Base-by-base conservation (phyloP, 2,329 filamentous ascomycete species). In the Ceratocystis albifundus region DNA sequence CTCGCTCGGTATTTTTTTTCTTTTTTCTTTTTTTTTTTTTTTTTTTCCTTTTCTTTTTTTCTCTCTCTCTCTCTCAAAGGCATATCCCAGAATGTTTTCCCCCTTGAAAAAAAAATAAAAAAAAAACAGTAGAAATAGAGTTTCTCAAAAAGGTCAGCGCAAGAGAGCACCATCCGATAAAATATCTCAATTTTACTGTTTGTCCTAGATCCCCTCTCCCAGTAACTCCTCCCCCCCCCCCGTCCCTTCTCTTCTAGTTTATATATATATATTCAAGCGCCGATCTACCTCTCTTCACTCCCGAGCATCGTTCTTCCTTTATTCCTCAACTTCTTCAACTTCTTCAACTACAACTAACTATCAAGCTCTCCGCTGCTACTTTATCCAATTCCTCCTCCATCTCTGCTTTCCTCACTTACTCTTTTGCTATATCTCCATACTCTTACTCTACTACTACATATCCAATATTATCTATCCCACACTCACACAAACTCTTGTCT, bases 191-290 rank as follows among this genome's bases (percentile, higher is more conserved):
- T 53, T 53, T 53, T 15, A 4, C 17, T 20, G 17, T 22, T 22
- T 12, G n/a, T 7, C n/a, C n/a, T 4, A 50, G 17, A 53, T 53
- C 3, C 22, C 48, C 20, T 53, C 46, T 50, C 17, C 22, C 2
- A 53, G 15, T 53, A 53, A 25, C 48, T 53, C 48, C n/a, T n/a
- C n/a, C n/a, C n/a, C n/a, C n/a, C n/a, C n/a, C n/a, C 22, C 48
- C 20, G 48, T 53, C 48, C 15, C 22, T 53, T 53, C 48, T 22
- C 48, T 53, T 53, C 20, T 15, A 28, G 36, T 36, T 30, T 59
- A 59, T 59, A 59, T 59, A 59, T 59, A 59, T 59, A 59, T 59
- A 41, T 41, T 41, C 25, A 59, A 32, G 55, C 55, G 55, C 12
- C 55, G 55, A 59, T 59, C 55, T 59, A 36, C 55, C 8, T 59